A percentile compares a stretch with the other conserved stretches of the same genome.
phyloP scores from a whole-genome alignment of 177 flowering plant genomes.

The Telopea speciosissima region DNA sequence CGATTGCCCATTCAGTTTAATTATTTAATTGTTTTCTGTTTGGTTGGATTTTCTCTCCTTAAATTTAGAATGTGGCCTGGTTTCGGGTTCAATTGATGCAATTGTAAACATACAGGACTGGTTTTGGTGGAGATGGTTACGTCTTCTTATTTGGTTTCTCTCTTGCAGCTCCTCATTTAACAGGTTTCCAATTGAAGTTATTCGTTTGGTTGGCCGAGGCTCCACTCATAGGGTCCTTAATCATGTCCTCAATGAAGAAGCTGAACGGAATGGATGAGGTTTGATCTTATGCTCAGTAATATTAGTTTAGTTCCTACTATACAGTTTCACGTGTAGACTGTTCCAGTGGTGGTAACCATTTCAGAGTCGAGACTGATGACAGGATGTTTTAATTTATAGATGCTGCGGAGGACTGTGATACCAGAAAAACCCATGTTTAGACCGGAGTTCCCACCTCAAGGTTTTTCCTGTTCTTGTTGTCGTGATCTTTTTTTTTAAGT shows the following conservation, averaged over 20 bases:
- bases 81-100: background rate
- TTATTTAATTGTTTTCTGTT: background rate
- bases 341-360: no score
- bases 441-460: slow-evolving; percentile 97
- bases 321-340: no score
- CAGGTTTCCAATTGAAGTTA: slow-evolving; percentile 61
- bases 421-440: slow-evolving; percentile 88
- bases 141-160: slow-evolving; percentile 1
- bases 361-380: background rate
- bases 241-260: slow-evolving; percentile 48
- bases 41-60: background rate
- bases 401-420: slow-evolving; percentile 63
- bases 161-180: slow-evolving; percentile 74
- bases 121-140: background rate
- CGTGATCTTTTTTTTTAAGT: no score
- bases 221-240: slow-evolving; percentile 57
- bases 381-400: slow-evolving; percentile 32
- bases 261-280: slow-evolving; percentile 66
- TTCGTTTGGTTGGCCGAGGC: slow-evolving; percentile 61
- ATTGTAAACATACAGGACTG: background rate
- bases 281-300: background rate
- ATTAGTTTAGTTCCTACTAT: background rate
- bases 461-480: slow-evolving; percentile 23
- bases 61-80: background rate
- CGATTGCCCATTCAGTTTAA: background rate